Conservation (phyloP, 345 rosid species). For the Camelina hispida region DNA sequence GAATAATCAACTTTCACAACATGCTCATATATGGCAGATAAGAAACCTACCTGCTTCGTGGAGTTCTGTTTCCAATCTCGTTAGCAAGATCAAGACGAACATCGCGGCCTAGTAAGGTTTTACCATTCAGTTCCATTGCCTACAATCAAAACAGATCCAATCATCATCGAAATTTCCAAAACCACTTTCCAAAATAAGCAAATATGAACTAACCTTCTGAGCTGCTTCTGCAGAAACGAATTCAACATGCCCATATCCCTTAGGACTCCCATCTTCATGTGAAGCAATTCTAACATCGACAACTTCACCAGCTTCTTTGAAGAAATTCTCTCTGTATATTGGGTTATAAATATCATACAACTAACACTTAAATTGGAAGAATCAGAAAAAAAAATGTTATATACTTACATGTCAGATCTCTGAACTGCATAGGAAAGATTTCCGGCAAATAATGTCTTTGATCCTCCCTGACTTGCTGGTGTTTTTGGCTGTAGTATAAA, state of each 20-base stretch:
- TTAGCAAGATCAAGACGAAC: slow-evolving; percentile 66
- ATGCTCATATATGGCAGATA: neutral
- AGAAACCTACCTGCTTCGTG: slow-evolving; percentile 55
- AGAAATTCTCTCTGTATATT: slow-evolving; percentile 74
- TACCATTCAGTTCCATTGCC: slow-evolving; percentile 72
- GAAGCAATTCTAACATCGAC: slow-evolving; percentile 65
- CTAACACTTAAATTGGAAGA: neutral
- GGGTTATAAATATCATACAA: slow-evolving; percentile 11
- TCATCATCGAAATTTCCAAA: neutral
- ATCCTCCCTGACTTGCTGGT: slow-evolving; percentile 53
- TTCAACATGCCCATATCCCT: slow-evolving; percentile 85
- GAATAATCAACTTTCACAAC: neutral
- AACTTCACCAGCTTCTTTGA: slow-evolving; percentile 70
- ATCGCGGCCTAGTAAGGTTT: slow-evolving; percentile 50
- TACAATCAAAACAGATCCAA: slow-evolving; percentile 34
- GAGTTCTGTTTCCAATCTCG: slow-evolving; percentile 52
- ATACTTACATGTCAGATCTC: slow-evolving; percentile 63
- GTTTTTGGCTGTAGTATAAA: slow-evolving; percentile 58
- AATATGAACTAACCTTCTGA: slow-evolving; percentile 49
- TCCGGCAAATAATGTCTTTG: slow-evolving; percentile 70
- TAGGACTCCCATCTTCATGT: slow-evolving; percentile 53
- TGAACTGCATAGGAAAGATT: slow-evolving; percentile 64
- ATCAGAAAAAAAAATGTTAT: neutral
- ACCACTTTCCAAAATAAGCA: neutral
- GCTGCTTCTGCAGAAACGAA: slow-evolving; percentile 76